Percentiles rank a stretch among this genome's conserved stretches.
These are phyloP conservation scores for Cardamine occulta DNA, from an alignment of 345 rosid species.

Conservation along the genomic window DNA sequence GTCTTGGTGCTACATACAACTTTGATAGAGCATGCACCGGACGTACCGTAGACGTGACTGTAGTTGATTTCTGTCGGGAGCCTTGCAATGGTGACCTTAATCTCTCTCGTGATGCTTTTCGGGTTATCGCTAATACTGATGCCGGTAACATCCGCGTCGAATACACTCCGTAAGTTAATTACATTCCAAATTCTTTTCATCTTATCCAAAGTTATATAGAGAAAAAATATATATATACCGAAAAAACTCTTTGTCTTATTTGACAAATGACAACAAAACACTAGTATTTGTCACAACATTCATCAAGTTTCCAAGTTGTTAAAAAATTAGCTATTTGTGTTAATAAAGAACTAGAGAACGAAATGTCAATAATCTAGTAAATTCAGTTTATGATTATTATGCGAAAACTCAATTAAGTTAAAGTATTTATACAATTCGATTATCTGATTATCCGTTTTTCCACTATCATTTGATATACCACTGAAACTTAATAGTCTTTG, in stretches of 20 bases:
- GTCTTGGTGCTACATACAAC: conserved; percentile 42
- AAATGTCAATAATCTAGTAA: not conserved
- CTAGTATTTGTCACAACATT: too few relatives aligned
- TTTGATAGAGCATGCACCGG: conserved; percentile 46
- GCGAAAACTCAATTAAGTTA: not conserved
- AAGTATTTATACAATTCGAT: not conserved
- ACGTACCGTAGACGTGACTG: conserved; percentile 44
- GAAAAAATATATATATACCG: too few relatives aligned
- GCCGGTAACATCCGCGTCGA: conserved; percentile 51
- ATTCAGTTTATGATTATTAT: not conserved
- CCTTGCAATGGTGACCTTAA: conserved; percentile 53
- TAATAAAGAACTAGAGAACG: too few relatives aligned
- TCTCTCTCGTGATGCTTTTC: conserved; percentile 61
- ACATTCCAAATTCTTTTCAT: not conserved
- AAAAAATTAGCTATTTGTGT: not conserved
- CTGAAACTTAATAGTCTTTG: not conserved
- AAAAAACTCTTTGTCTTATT: too few relatives aligned
- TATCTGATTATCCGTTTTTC: not conserved
- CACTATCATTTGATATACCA: not conserved
- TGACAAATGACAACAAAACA: too few relatives aligned
- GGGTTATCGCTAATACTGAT: conserved; percentile 48
- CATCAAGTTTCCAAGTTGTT: not conserved
- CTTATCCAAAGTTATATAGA: not conserved
- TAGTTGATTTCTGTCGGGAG: conserved; percentile 51
- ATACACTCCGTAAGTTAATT: conserved; percentile 33